Base-by-base conservation (phyloP, 148 eudicot genomes). In the Silene latifolia region DNA sequence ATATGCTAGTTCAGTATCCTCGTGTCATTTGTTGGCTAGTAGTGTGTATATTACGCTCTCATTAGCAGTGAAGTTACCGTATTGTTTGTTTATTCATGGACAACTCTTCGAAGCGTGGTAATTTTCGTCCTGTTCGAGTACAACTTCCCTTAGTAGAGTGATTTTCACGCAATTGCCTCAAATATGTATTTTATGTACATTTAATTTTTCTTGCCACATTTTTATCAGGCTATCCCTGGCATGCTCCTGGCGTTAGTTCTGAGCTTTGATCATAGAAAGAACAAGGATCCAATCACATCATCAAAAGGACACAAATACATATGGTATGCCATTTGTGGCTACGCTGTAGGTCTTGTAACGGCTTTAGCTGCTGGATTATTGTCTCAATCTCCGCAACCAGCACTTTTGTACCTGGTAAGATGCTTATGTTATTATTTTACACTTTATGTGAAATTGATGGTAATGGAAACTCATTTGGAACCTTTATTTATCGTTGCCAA, bases 351-450 rank as follows among this genome's bases (percentile, higher is more conserved):
- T 60, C 88, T 95, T 74, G 81, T 95, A 59, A 74, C 86, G 54
- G 99, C 99, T 69, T 85, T 95, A 81, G 77, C 97, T 75, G 99
- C 99, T 79, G 99, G 97, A 68, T 82, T 92, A 69, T 82, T 95
- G 85, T 88, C 97, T 69, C 96, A 80, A 69, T 90, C 99, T 44
- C 92, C 99, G n/a, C 99, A 95, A 74, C 99, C 99, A 35, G 99
- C 99, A 17, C 96, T 95, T 80, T 83, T 95, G n/a, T 95, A 95
- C 82, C 84, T 95, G 97, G 99, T 95, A 83, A 65, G 80, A 63
- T 29, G 1, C 74, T 53, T 47, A 24, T 10, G 4, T 11, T 32
- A 35, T n/a, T 2, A 19, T n/a, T 59, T 2, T 7, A 18, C 0
- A 71, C 10, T 48, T 60, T 1, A 23, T 63, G 7, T 14, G 20